Conservation (phyloP, 768 basidiomycete genomes). For the Podaxis carcinomalis region DNA sequence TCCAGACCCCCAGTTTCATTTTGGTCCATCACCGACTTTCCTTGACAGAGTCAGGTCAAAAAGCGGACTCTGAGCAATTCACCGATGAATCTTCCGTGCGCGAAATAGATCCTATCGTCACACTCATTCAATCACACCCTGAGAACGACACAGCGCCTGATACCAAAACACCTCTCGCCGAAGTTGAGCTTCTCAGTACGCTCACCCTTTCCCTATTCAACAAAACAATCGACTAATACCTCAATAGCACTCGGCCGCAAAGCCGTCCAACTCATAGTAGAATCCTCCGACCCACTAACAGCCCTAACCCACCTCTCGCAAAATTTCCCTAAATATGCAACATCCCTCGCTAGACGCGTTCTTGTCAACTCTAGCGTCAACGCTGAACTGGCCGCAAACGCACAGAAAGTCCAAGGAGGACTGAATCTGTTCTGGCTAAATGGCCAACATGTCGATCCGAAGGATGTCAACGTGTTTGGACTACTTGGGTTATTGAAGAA, state of each 20-base stretch:
- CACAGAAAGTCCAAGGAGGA: conserved; percentile 47
- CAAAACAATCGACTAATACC: conserved; percentile 1
- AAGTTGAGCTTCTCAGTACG: conserved; percentile 54
- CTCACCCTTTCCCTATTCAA: conserved; percentile 4
- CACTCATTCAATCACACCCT: conserved; percentile 35
- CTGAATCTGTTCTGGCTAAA: conserved; percentile 75
- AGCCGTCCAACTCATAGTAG: conserved; percentile 69
- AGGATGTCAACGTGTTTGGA: conserved; percentile 68
- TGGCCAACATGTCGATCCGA: conserved; percentile 55
- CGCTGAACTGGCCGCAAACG: conserved; percentile 56
- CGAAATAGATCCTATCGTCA: conserved; percentile 28
- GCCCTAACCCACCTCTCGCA: conserved; percentile 70
- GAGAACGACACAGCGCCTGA: conserved; percentile 35
- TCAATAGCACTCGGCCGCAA: conserved; percentile 63
- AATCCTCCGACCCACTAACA: conserved; percentile 48
- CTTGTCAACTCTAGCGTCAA: conserved; percentile 42
- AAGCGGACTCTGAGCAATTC: conserved; percentile 11
- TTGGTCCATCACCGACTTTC: not conserved
- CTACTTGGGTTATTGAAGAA: conserved; percentile 68
- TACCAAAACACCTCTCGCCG: conserved; percentile 38
- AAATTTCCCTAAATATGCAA: conserved; percentile 86
- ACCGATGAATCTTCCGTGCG: conserved; percentile 23
- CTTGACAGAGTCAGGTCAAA: conserved; percentile 7
- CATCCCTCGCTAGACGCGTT: conserved; percentile 69
- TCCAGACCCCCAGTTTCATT: not conserved